A percentile compares a stretch with the other conserved stretches of the same genome.
Conservation (phyloP, 371 early-diverging fungal species). For the Mycotypha africana region DNA sequence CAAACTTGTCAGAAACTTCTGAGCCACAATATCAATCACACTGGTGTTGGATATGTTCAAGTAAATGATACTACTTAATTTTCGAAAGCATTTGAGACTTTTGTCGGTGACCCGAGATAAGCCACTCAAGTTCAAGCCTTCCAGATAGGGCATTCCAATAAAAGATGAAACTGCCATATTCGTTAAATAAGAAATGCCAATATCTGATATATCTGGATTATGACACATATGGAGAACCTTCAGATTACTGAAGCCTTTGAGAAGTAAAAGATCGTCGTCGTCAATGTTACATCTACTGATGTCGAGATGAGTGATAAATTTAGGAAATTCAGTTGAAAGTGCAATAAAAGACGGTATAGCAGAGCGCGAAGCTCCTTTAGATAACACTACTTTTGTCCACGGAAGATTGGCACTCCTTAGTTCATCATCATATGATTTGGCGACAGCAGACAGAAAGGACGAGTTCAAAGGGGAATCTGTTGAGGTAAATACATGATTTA, state of each 20-base stretch:
- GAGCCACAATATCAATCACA: too few species aligned
- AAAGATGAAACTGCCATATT: not conserved
- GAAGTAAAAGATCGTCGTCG: conserved; percentile 2
- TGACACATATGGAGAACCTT: not conserved
- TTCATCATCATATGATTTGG: conserved; percentile 4
- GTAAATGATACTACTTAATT: too few species aligned
- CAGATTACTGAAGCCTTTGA: conserved; percentile 3
- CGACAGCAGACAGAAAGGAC: conserved; percentile 7
- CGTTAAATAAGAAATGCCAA: not conserved
- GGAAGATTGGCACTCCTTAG: conserved; percentile 1
- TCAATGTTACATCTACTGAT: not conserved
- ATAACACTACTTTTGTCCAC: too few species aligned
- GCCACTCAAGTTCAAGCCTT: conserved; percentile 6
- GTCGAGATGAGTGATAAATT: conserved; percentile 6
- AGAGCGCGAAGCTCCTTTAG: not conserved
- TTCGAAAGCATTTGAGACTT: conserved; percentile 5
- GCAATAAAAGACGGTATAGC: not conserved
- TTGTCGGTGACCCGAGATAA: conserved; percentile 10
- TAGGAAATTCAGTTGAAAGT: not conserved
- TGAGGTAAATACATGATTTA: conserved; percentile 6
- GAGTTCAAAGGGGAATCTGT: conserved; percentile 3
- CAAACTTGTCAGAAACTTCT: too few species aligned
- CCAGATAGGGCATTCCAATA: conserved; percentile 3
- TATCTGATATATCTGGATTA: conserved; percentile 3
- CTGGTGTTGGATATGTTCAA: too few species aligned